These are phyloP conservation scores for Luzula sylvatica DNA, from an alignment of 176 grass and related monocot species.

Conservation along the genomic window DNA sequence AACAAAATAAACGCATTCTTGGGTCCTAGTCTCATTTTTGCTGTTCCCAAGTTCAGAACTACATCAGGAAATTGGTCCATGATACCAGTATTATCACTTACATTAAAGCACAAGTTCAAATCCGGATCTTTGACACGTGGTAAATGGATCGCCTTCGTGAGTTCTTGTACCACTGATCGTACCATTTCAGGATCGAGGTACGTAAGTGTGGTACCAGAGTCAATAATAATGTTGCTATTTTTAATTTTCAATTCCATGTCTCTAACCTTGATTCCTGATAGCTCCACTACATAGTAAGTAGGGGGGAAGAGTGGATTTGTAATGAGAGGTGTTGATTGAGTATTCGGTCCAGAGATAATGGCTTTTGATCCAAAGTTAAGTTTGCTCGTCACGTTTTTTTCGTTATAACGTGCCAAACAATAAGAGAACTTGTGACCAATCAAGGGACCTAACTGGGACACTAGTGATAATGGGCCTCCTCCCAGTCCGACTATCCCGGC, in stretches of 20 bases:
- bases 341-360: not conserved
- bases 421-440: conserved; percentile 15
- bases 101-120: conserved; percentile 8
- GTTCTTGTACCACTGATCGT: not conserved
- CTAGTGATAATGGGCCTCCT: conserved; percentile 12
- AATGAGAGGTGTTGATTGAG: not conserved
- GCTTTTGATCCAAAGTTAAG: conserved; percentile 4
- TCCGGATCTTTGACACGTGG: not conserved
- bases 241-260: not conserved
- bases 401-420: conserved; percentile 1
- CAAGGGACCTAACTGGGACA: conserved; percentile 9
- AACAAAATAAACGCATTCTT: not conserved
- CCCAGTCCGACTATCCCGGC: conserved; percentile 4
- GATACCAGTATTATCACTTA: not conserved
- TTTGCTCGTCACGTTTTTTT: not conserved
- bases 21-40: not conserved
- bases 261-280: not conserved
- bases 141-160: not conserved
- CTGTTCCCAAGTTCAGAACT: not conserved
- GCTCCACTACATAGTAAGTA: not conserved
- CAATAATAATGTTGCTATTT: not conserved
- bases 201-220: conserved; percentile 11
- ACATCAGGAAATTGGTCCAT: conserved; percentile 2
- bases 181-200: not conserved
- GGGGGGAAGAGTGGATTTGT: not conserved